Percentiles rank a stretch among this genome's conserved stretches.
Evolutionary conservation across 1,284 basidiomycete genomes (phyloP).

Genomic region (Apiotrichum sp.): DNA sequence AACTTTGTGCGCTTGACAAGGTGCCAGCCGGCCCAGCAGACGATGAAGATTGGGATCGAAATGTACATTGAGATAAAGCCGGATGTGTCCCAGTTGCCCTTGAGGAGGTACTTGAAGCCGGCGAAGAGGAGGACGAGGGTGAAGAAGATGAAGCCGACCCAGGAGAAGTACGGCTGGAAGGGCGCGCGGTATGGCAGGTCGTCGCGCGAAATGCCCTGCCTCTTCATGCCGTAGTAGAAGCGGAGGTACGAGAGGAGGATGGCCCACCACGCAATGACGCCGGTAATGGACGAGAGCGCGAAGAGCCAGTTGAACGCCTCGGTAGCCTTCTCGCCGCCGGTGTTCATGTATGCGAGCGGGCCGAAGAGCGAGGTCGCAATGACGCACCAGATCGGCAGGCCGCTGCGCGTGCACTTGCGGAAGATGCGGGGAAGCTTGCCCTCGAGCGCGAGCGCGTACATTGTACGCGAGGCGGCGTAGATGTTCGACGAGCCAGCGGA

Average conservation of each 20-base stretch:
- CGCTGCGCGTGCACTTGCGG: constrained; percentile 57
- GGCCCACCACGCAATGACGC: constrained; percentile 60
- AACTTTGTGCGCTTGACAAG: constrained; percentile 53
- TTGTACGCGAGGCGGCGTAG: constrained; percentile 53
- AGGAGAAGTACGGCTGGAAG: constrained; percentile 34
- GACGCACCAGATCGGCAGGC: constrained; percentile 67
- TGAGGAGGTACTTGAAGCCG: constrained; percentile 55
- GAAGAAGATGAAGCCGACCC: constrained; percentile 53
- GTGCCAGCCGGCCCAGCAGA: constrained; percentile 58
- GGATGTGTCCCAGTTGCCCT: constrained; percentile 52
- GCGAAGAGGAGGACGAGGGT: constrained; percentile 50
- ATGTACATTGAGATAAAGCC: constrained; percentile 47
- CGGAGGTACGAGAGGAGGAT: constrained; percentile 67
- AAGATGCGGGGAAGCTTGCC: constrained; percentile 54
- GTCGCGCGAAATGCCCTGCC: constrained; percentile 60
- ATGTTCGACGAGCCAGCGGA: constrained; percentile 55
- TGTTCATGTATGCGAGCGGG: constrained; percentile 60
- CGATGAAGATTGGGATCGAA: constrained; percentile 41
- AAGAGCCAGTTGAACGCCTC: constrained; percentile 65
- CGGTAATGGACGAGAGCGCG: constrained; percentile 50
- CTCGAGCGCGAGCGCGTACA: constrained; percentile 51
- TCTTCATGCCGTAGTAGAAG: constrained; percentile 64
- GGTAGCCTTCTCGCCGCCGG: constrained; percentile 49
- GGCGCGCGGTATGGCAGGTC: constrained; percentile 61
- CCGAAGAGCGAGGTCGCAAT: constrained; percentile 59